Percentiles rank a stretch among this genome's conserved stretches.
Evolutionary conservation across 129 eudicot genomes (phyloP).

Genomic region (Scalesia atractyloides): DNA sequence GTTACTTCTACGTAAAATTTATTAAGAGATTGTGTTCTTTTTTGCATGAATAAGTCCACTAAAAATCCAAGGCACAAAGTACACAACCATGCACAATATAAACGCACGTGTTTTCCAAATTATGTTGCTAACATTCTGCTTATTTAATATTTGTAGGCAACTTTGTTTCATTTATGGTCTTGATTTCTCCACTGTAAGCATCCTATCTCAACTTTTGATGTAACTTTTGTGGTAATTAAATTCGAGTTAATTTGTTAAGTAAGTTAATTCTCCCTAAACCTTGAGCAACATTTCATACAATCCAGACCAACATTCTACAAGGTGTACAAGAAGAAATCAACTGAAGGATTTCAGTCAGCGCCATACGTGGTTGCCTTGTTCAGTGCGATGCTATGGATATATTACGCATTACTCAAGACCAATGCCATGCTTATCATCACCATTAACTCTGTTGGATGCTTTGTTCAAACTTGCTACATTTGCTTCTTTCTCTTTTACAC

Average conservation of each 20-base stretch:
- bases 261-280: constrained; percentile 2
- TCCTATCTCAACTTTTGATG: not conserved
- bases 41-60: not conserved
- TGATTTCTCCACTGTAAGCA: constrained; percentile 64
- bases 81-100: not conserved
- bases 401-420: constrained; percentile 39
- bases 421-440: constrained; percentile 44
- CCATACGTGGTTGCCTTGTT: constrained; percentile 63
- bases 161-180: constrained; percentile 66
- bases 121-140: constrained; percentile 14
- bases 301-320: constrained; percentile 62
- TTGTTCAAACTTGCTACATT: constrained; percentile 39
- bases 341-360: constrained; percentile 58
- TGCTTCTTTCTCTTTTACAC: constrained; percentile 44
- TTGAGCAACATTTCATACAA: not conserved
- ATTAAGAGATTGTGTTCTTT: not conserved
- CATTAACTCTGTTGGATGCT: constrained; percentile 50
- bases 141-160: constrained; percentile 42
- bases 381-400: constrained; percentile 53
- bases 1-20: not conserved
- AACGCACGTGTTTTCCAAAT: not conserved
- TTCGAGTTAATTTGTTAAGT: not conserved
- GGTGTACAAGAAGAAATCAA: constrained; percentile 48
- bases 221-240: not conserved
- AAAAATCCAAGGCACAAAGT: not conserved